Percentiles rank a stretch among this genome's conserved stretches.
These are phyloP conservation scores for Fraxinus dipetala DNA, from an alignment of 305 asterid genomes.

Conservation along the genomic window DNA sequence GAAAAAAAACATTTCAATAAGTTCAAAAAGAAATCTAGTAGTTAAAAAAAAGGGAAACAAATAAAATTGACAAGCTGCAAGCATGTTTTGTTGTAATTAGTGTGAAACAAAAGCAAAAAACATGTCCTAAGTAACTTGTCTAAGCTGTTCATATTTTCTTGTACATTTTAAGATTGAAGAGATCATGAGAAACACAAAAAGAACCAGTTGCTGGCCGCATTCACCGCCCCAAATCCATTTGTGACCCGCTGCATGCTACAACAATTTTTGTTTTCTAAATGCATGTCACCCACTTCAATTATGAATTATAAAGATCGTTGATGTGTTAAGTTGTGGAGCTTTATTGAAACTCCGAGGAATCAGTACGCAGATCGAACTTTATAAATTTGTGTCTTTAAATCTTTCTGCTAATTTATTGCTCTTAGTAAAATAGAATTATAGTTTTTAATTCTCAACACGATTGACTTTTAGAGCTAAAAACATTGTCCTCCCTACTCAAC, in stretches of 20 bases:
- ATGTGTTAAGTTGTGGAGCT: not conserved
- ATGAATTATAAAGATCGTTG: not conserved
- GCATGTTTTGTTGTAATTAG: constrained; percentile 31
- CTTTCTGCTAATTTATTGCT: not conserved
- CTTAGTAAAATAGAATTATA: no score
- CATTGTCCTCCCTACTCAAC: not conserved
- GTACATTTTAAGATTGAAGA: not conserved
- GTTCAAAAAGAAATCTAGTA: not conserved
- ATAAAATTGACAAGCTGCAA: constrained; percentile 20
- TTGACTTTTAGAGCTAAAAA: not conserved
- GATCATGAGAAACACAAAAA: not conserved
- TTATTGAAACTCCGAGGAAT: not conserved
- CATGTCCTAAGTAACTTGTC: constrained; percentile 36
- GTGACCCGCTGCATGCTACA: constrained; percentile 4
- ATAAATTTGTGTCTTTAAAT: not conserved
- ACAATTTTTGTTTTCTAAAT: not conserved
- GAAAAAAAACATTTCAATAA: not conserved
- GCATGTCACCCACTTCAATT: not conserved
- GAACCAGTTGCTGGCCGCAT: constrained; percentile 19
- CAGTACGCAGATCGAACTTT: not conserved
- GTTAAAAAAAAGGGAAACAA: not conserved
- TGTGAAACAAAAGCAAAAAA: constrained; percentile 44
- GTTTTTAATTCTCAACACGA: no score
- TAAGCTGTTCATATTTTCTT: constrained; percentile 11
- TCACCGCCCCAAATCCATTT: constrained; percentile 23